Evolutionary conservation across 2,329 filamentous ascomycete genomes (phyloP).

Genomic region (Xylariaceae sp.): DNA sequence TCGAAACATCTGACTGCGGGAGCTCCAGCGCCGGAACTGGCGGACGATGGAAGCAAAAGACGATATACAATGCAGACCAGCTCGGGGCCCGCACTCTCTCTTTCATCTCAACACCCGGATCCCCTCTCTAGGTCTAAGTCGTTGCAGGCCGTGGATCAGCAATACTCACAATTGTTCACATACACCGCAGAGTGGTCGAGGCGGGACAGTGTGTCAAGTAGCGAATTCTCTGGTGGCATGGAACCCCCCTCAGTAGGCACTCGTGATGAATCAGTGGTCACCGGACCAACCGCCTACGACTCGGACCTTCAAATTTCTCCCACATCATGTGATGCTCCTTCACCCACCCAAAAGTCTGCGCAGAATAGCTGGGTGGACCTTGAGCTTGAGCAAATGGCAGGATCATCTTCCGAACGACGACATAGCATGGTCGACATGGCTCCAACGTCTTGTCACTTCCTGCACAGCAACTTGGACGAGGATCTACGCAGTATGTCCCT

Average conservation of each 20-base stretch:
- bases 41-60: conserved; percentile 22
- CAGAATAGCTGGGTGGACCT: conserved; percentile 29
- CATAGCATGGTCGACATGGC: conserved; percentile 22
- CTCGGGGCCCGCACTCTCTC: conserved; percentile 7
- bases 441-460: conserved; percentile 4
- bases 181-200: conserved; percentile 13
- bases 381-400: conserved; percentile 18
- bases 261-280: conserved; percentile 34
- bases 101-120: conserved; percentile 12
- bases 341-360: conserved; percentile 15
- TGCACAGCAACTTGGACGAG: neutral
- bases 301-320: conserved; percentile 26
- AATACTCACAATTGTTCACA: conserved; percentile 20
- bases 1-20: conserved; percentile 51
- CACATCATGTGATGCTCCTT: conserved; percentile 13
- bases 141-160: conserved; percentile 19
- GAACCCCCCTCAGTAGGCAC: conserved; percentile 29
- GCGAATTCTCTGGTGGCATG: conserved; percentile 31
- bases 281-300: conserved; percentile 36
- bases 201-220: conserved; percentile 27
- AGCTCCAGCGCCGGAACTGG: conserved; percentile 35
- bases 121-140: conserved; percentile 18
- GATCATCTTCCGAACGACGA: conserved; percentile 16
- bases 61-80: conserved; percentile 22
- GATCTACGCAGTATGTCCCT: conserved; percentile 17